Base-by-base conservation (phyloP, 371 early-diverging fungal species). In the Rhizopus sp. region DNA sequence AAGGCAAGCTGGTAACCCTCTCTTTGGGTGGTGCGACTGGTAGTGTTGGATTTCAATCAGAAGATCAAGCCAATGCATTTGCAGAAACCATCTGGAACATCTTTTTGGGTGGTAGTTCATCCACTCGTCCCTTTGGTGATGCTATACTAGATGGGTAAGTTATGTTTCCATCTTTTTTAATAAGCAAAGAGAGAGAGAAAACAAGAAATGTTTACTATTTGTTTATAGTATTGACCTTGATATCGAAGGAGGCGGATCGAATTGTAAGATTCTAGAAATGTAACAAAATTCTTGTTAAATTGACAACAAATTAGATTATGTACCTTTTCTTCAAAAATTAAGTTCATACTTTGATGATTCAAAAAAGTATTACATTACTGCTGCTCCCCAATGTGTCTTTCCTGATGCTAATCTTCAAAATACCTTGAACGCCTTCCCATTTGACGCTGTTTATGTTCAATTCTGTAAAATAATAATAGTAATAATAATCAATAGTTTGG, bases 381-480 rank as follows among this genome's bases (percentile, higher is more conserved):
- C 85, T 34, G 89, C 91, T 5, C 91, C 91, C 3, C 89, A 90
- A 59, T 89, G 91, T 54, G 86, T 83, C 0, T 91, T 76, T 60
- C 90, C 89, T 10, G 91, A 89, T 56, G 70, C 75, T 1, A 82
- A 81, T 12, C 68, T 89, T 23, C 77, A 77, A 32, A 44, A 68
- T 0, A 75, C 84, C 0, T 62, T 88, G 9, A 82, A 82, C 54
- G 46, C 34, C 4, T 77, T 76, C 3, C 80, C 85, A 63, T 77
- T 91, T 48, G 91, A 91, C 67, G 77, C 87, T 64, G 75, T 90
- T 9, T 87, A 72, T 57, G 85, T 88, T 5, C 90, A 90, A 63
- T 90, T 87, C 64, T 90, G 77, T 77, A 70, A 64, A 68, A 62
- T 5, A n/a, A 3, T 17, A 3, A 10, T 8, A 46, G 17, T 10